Conservation (phyloP, 768 basidiomycete species). For the Cystofilobasidium macerans region DNA sequence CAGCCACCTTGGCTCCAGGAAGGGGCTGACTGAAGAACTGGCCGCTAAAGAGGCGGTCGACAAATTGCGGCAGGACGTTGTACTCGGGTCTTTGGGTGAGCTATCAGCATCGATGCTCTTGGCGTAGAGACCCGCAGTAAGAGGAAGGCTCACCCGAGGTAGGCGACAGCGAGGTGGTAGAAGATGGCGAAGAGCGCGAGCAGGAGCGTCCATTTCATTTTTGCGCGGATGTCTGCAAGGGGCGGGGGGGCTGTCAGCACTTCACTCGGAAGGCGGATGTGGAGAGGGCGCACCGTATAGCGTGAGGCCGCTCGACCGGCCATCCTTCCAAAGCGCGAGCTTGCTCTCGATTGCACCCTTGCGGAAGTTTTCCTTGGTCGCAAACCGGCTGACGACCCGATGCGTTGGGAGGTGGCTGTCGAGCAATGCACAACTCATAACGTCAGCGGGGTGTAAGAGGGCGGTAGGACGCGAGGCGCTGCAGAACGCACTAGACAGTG, state of each 20-base stretch:
- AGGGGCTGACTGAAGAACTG: not conserved
- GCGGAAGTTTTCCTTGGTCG: slow-evolving; percentile 7
- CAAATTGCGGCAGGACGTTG: slow-evolving; percentile 5
- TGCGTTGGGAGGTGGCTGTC: slow-evolving; percentile 22
- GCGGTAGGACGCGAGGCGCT: too few relatives aligned
- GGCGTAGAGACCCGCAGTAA: not conserved
- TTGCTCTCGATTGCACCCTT: not conserved
- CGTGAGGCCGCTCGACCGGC: slow-evolving; percentile 4
- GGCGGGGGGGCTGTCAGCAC: not conserved
- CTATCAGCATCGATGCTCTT: not conserved
- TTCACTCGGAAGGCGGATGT: not conserved
- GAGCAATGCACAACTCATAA: not conserved
- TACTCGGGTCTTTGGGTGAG: slow-evolving; percentile 1
- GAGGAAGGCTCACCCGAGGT: slow-evolving; percentile 7
- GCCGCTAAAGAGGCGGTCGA: not conserved
- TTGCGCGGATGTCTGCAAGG: slow-evolving; percentile 6
- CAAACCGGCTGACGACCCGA: slow-evolving; percentile 11
- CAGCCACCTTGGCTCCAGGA: not conserved
- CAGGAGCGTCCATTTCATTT: slow-evolving; percentile 2
- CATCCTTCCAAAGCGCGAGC: slow-evolving; percentile 18
- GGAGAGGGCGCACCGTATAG: not conserved
- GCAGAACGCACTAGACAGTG: slow-evolving; percentile 18
- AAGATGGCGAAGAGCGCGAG: not conserved
- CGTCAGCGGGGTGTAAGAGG: not conserved
- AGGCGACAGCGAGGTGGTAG: slow-evolving; percentile 2